Evolutionary conservation across 1,284 basidiomycete species (phyloP).

Genomic region (Austroboletus niveus): DNA sequence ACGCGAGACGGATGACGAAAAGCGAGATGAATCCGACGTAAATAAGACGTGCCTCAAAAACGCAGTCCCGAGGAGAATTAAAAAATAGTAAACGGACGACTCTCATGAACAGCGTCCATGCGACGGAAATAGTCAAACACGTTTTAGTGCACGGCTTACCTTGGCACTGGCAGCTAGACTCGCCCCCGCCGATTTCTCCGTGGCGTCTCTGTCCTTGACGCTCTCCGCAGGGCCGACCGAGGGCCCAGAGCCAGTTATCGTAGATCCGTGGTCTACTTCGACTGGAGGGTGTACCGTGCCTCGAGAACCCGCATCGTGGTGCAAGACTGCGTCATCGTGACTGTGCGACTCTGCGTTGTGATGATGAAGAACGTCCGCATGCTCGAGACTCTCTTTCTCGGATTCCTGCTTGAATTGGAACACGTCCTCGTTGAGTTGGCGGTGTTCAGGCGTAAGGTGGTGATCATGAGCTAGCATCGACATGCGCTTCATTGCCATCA

Average conservation of each 20-base stretch:
- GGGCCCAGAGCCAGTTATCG: neutral
- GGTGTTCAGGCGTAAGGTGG: constrained; percentile 42
- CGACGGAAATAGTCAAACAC: constrained; percentile 13
- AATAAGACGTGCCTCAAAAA: neutral
- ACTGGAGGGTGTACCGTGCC: constrained; percentile 24
- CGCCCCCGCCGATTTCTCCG: constrained; percentile 27
- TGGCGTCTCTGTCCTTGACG: constrained; percentile 25
- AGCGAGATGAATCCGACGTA: neutral
- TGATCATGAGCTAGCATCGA: constrained; percentile 42
- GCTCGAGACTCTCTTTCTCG: constrained; percentile 49
- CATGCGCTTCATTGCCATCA: constrained; percentile 84
- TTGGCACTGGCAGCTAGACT: constrained; percentile 33
- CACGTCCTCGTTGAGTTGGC: constrained; percentile 61
- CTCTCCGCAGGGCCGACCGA: constrained; percentile 5
- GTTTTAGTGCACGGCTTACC: constrained; percentile 22
- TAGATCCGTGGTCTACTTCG: constrained; percentile 25
- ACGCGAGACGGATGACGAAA: constrained; percentile 7
- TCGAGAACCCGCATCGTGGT: constrained; percentile 6
- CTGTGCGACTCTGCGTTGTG: constrained; percentile 43
- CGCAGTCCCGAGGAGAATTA: neutral
- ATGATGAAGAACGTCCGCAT: constrained; percentile 51
- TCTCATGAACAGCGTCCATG: constrained; percentile 1
- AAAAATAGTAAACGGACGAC: neutral
- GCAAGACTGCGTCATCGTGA: constrained; percentile 29
- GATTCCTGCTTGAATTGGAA: constrained; percentile 79